These are phyloP conservation scores for Leccinum truebloodii DNA, from an alignment of 768 basidiomycete species.

Conservation along the genomic window DNA sequence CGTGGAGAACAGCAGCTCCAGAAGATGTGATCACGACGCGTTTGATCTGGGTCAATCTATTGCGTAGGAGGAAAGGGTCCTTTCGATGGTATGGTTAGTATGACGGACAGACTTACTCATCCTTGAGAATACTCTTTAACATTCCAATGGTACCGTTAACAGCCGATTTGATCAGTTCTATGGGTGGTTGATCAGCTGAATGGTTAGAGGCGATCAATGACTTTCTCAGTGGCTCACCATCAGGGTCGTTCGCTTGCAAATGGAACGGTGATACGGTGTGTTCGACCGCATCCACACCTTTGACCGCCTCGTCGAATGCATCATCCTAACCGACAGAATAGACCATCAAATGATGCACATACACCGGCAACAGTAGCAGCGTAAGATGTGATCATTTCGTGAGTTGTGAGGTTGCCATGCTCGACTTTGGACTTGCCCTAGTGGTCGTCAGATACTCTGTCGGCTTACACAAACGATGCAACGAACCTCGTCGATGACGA, in stretches of 20 bases:
- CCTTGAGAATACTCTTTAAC: background rate
- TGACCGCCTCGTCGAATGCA: conserved; percentile 79
- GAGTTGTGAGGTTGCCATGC: background rate
- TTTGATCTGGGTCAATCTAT: conserved; percentile 46
- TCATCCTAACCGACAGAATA: conserved; percentile 41
- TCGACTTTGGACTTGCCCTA: background rate
- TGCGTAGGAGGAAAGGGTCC: background rate
- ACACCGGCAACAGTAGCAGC: background rate
- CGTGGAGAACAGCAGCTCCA: conserved; percentile 45
- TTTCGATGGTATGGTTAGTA: background rate
- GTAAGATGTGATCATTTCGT: background rate
- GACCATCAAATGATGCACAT: background rate
- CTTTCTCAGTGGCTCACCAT: background rate
- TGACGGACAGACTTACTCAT: background rate
- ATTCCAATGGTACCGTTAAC: background rate
- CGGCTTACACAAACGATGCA: background rate
- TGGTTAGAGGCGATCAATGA: background rate
- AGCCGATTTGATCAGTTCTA: background rate
- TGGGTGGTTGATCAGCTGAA: background rate
- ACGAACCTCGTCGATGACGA: conserved; percentile 69
- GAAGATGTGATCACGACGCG: conserved; percentile 74
- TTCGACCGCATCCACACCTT: conserved; percentile 59
- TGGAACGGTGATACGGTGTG: background rate
- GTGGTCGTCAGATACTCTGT: background rate
- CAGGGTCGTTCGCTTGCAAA: background rate